Conservation (phyloP, 441 rosid species). For the Croton setiger region DNA sequence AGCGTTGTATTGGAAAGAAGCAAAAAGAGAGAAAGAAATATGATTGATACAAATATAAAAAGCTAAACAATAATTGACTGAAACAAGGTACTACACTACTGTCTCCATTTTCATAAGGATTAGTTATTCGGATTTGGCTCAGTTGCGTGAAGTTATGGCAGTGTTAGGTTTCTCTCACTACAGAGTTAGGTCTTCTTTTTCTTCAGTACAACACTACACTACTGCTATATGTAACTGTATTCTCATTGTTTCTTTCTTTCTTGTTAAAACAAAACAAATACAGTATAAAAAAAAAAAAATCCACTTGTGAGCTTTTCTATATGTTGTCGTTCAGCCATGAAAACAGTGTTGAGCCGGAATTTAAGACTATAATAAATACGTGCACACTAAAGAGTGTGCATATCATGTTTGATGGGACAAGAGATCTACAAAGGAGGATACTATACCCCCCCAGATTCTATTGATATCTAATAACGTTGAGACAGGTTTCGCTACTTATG, state of each 20-base stretch:
- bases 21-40: constrained; percentile 4
- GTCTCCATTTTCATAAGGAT: constrained; percentile 7
- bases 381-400: not conserved
- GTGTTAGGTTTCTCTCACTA: constrained; percentile 31
- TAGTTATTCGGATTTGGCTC: constrained; percentile 19
- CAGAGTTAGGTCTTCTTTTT: not conserved
- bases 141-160: constrained; percentile 40
- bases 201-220: constrained; percentile 5
- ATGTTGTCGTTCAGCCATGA: too few species aligned
- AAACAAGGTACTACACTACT: not conserved
- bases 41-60: not conserved
- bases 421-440: not conserved
- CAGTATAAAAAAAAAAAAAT: too few species aligned
- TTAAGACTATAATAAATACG: not conserved
- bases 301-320: too few species aligned
- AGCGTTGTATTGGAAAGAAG: not conserved
- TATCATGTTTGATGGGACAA: not conserved
- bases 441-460: not conserved
- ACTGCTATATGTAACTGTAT: constrained; percentile 1
- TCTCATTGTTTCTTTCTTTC: not conserved
- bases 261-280: not conserved
- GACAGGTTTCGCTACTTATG: too few species aligned
- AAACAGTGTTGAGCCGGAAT: not conserved
- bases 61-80: not conserved
- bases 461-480: too few species aligned